A percentile compares a stretch with the other conserved stretches of the same genome.
phyloP scores from a whole-genome alignment of 352 stramenopile genomes.

The Pilasporangium apinafurcum region DNA sequence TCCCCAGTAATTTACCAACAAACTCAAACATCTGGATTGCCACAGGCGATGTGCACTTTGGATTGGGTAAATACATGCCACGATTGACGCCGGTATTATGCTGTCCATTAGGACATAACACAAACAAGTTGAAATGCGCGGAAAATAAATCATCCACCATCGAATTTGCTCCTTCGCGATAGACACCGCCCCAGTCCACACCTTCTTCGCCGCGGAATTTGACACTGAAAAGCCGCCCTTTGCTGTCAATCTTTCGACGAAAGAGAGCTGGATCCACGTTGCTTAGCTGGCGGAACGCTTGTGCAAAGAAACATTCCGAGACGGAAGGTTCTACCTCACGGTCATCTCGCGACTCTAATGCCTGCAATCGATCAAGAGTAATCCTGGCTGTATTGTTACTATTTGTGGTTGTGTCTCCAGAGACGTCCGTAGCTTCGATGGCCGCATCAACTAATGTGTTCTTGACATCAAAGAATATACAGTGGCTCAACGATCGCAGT shows the following conservation, averaged over 20 bases:
- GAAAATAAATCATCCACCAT: conserved; percentile 89
- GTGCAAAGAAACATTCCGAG: conserved; percentile 92
- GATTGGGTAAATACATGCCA: conserved; percentile 86
- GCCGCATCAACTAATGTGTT: conserved; percentile 70
- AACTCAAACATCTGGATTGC: conserved; percentile 92
- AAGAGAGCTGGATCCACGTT: conserved; percentile 81
- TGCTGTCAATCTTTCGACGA: conserved; percentile 86
- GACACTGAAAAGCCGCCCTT: conserved; percentile 82
- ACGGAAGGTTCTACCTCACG: conserved; percentile 82
- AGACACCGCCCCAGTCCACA: conserved; percentile 87
- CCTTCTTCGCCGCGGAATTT: conserved; percentile 88
- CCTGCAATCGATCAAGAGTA: conserved; percentile 78
- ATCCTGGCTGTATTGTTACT: conserved; percentile 73
- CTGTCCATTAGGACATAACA: conserved; percentile 82
- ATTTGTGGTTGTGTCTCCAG: conserved; percentile 35
- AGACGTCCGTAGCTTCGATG: conserved; percentile 66
- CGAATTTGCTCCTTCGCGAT: conserved; percentile 83
- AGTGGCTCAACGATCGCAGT: conserved; percentile 70
- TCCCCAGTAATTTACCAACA: conserved; percentile 91
- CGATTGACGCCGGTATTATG: conserved; percentile 83
- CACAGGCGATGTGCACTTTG: conserved; percentile 82
- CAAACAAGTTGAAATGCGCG: conserved; percentile 76
- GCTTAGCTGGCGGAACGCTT: conserved; percentile 89
- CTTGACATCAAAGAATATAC: conserved; percentile 87
- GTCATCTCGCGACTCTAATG: conserved; percentile 83